Evolutionary conservation across 495 filamentous ascomycete species (phyloP).

Genomic region (Penicillium waksmanii): DNA sequence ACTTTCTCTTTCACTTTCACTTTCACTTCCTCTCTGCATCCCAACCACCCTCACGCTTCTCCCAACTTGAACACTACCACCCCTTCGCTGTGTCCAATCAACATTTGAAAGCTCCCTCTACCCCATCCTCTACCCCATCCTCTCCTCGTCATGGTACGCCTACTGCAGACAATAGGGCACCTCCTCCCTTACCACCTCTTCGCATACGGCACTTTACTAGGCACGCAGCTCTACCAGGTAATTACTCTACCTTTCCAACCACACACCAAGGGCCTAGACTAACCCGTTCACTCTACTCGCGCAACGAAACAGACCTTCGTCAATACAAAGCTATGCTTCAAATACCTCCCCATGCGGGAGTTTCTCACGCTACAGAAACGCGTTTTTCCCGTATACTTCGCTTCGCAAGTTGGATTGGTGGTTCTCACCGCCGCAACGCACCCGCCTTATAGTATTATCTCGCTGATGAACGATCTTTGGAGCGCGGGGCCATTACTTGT

Average conservation of each 20-base stretch:
- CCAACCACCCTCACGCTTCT: neutral
- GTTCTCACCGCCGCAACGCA: slow-evolving; percentile 48
- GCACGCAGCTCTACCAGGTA: slow-evolving; percentile 53
- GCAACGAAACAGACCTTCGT: slow-evolving; percentile 44
- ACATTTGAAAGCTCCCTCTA: neutral
- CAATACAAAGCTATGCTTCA: slow-evolving; percentile 54
- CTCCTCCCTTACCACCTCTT: slow-evolving; percentile 53
- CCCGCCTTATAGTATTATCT: slow-evolving; percentile 45
- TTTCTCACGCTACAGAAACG: slow-evolving; percentile 57
- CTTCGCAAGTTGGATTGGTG: slow-evolving; percentile 45
- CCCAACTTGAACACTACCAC: neutral
- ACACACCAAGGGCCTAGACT: neutral
- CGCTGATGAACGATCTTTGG: slow-evolving; percentile 33
- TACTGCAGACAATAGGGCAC: slow-evolving; percentile 21
- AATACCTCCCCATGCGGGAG: slow-evolving; percentile 47
- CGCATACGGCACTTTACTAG: slow-evolving; percentile 55
- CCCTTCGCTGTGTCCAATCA: neutral
- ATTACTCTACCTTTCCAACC: no score
- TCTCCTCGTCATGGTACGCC: slow-evolving; percentile 16
- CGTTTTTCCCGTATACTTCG: slow-evolving; percentile 60
- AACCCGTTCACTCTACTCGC: neutral
- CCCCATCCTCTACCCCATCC: neutral
- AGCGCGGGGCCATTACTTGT: slow-evolving; percentile 45
- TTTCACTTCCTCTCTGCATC: no score
- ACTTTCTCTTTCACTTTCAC: neutral